Base-by-base conservation (phyloP, 2,329 filamentous ascomycete species). In the Botrytis tulipae region DNA sequence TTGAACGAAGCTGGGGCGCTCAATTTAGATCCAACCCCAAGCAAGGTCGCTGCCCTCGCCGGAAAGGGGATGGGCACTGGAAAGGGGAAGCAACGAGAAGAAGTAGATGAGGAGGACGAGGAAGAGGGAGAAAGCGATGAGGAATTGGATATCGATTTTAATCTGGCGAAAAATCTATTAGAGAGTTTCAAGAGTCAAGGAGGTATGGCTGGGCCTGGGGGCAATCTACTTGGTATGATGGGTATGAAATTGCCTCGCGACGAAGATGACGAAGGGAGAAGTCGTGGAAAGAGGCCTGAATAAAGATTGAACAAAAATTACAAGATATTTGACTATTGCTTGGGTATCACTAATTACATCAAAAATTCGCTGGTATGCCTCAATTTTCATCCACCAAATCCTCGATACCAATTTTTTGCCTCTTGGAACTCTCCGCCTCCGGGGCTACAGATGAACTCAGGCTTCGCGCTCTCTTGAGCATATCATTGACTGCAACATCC, bases 121-220 rank as follows among this genome's bases (percentile, higher is more conserved):
- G 82, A 86, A 42, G 82, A 86, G 42, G 84, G 88, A 57, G 85
- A 86, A 4, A 86, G 87, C 14, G 86, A 87, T 9, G 86, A 88
- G 0, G 90, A 92, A 71, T 87, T 96, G 7, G 87, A 94, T 76
- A 89, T 96, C 42, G 93, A 98, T 80, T 92, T 94, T 77, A 95
- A 96, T 75, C 85, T 99, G 37, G 94, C 93, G 29, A 94, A 92
- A 82, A 98, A 98, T 79, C 85, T 99, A 72, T 85, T 99, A 1
- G 94, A 98, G 82, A 95, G 93, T 78, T 95, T 99, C 83, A 97
- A 97, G 80, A 91, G 93, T 25, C 95, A 98, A 82, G 93, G 86
- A 29, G 96, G 96, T 20, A 89, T 92, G 85, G 87, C 93, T 46
- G 96, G 96, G 0, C 96, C 96, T 0, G 92, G 93, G 3, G 91